Evolutionary conservation across 2,329 filamentous ascomycete species (phyloP), one percentile per base, ranked within the genome.

Genomic region (Hypomyces rosellus): DNA sequence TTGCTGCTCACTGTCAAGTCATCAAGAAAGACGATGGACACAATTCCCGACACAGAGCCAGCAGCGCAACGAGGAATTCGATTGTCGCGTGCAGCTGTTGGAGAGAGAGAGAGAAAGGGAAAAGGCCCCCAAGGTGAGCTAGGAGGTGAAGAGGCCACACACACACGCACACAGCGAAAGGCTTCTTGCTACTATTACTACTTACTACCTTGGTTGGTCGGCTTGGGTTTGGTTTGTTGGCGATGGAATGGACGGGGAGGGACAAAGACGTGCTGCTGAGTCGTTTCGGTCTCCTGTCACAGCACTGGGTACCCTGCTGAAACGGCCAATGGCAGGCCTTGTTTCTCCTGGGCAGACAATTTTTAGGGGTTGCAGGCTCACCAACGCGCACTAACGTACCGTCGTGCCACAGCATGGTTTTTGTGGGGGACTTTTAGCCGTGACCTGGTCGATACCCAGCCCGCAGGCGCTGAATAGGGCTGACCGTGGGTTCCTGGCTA

Each of bases 301-400:
- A 45, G 50, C 41, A 46, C 46, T 42, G 20, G 51, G 47, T 43
- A 37, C 38, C n/a, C n/a, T 43, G 25, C 33, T 34, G 37, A 30
- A 30, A 30, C 25, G 48, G 51, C 51, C 51, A 53, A 53, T 53
- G 44, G 48, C 44, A 42, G 43, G 47, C 44, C 33, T n/a, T 15
- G 51, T 42, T 53, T 48, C 18, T 37, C 41, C 41, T 45, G 50
- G 36, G n/a, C 25, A 47, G 44, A 34, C 45, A 48, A 15, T 37
- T 51, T 53, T 53, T 53, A 53, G 51, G 51, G 51, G 51, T 41
- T 51, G 51, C 51, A 53, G 44, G 48, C 48, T 50, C 51, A 40
- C 37, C 48, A 50, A 34, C 36, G 51, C 36, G 47, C 51, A 50
- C 43, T 43, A 49, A 50, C 47, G 38, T 44, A 44, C 38, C 22